Evolutionary conservation across 345 rosid genomes (phyloP).

Genomic region (Trapa bicornis): DNA sequence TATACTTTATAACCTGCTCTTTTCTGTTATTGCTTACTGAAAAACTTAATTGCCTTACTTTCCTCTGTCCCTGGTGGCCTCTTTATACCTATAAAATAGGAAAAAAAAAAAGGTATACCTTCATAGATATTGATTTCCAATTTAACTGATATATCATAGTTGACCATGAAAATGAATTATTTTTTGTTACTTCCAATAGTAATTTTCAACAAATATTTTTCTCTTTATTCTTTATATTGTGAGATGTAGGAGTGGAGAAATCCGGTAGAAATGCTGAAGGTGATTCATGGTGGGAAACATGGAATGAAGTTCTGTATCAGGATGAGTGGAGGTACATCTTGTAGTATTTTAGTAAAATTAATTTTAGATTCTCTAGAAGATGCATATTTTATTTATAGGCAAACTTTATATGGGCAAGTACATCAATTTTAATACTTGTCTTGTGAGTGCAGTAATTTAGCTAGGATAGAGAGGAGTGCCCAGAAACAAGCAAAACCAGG

Average conservation of each 20-base stretch:
- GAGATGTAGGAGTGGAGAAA: constrained; percentile 77
- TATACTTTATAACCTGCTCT: neutral
- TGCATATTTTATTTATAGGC: constrained; percentile 1
- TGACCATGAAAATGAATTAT: neutral
- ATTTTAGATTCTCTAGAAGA: neutral
- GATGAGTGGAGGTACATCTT: constrained; percentile 91
- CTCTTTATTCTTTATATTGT: constrained; percentile 9
- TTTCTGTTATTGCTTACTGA: neutral
- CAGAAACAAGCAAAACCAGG: constrained; percentile 97
- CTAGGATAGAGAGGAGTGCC: constrained; percentile 96
- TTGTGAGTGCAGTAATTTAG: constrained; percentile 60
- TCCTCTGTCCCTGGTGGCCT: neutral
- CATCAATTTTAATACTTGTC: neutral
- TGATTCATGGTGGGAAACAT: constrained; percentile 99
- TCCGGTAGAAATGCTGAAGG: constrained; percentile 94
- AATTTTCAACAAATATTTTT: neutral
- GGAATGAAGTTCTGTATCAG: constrained; percentile 97
- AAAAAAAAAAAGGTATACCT: neutral
- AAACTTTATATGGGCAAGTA: neutral
- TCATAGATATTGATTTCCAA: neutral
- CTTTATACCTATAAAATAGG: neutral
- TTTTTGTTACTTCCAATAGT: neutral
- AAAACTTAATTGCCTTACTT: neutral
- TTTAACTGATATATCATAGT: neutral
- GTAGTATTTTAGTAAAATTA: constrained; percentile 1